Percentiles rank a stretch among this genome's conserved stretches.
Conservation (phyloP, 2,329 filamentous ascomycete genomes). For the Xylariaceae sp. region DNA sequence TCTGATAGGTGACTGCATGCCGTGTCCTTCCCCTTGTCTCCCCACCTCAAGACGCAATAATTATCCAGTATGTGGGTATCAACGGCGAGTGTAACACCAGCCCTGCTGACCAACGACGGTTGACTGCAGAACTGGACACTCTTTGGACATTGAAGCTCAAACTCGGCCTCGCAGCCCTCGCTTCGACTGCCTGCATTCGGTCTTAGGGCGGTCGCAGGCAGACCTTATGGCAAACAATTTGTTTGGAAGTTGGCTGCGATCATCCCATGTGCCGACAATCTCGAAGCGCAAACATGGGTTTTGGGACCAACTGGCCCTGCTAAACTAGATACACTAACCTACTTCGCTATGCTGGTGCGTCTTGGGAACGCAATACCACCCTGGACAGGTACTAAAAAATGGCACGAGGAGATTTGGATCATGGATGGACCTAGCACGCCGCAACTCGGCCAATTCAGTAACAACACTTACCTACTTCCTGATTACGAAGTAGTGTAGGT, state of each 20-base stretch:
- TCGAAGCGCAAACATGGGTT: conserved; percentile 10
- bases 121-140: not conserved
- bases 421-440: not conserved
- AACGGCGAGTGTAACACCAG: not conserved
- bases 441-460: no score
- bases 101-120: not conserved
- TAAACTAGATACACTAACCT: no score
- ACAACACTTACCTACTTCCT: no score
- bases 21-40: not conserved
- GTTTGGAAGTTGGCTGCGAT: conserved; percentile 18
- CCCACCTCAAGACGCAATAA: not conserved
- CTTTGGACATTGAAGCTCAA: not conserved
- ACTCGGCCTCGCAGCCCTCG: not conserved
- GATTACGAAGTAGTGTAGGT: no score
- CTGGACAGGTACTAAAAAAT: not conserved
- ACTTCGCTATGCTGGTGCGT: no score
- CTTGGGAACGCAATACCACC: no score
- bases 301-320: not conserved
- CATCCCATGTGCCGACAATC: conserved; percentile 12
- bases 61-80: not conserved
- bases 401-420: not conserved
- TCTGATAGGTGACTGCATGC: not conserved
- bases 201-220: conserved; percentile 9
- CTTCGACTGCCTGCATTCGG: not conserved
- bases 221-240: conserved; percentile 21